Evolutionary conservation across 1,284 basidiomycete species (phyloP).

Genomic region (Thelephora terrestris): DNA sequence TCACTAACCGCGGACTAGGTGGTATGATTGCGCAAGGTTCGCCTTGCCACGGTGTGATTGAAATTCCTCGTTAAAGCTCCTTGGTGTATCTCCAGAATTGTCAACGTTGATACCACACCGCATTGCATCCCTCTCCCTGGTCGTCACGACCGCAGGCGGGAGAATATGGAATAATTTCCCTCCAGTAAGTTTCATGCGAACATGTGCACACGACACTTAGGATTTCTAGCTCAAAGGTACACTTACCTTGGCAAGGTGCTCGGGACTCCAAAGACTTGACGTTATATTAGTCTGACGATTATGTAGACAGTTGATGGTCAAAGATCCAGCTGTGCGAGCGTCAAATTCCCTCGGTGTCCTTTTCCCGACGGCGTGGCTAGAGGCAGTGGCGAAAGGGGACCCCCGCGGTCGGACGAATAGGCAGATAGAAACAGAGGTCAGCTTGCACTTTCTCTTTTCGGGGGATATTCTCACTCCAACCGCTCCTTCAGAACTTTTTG

Average conservation of each 20-base stretch:
- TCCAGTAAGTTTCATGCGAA: constrained; percentile 32
- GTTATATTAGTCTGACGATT: background rate
- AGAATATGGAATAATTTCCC: constrained; percentile 45
- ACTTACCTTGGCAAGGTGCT: background rate
- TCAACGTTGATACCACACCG: constrained; percentile 56
- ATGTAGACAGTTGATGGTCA: constrained; percentile 33
- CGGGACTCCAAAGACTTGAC: background rate
- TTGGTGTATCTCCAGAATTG: constrained; percentile 36
- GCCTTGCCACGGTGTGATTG: background rate
- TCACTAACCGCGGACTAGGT: no score
- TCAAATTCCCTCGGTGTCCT: constrained; percentile 49
- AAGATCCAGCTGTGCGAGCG: constrained; percentile 40
- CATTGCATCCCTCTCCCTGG: constrained; percentile 55
- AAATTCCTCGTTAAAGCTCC: background rate
- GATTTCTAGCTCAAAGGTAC: background rate
- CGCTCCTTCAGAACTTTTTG: constrained; percentile 32
- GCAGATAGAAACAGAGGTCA: constrained; percentile 44
- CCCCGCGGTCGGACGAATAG: constrained; percentile 49
- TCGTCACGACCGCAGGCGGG: constrained; percentile 65
- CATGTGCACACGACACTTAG: background rate
- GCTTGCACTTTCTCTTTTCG: constrained; percentile 7
- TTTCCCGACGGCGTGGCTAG: constrained; percentile 52
- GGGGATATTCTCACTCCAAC: background rate
- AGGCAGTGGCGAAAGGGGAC: constrained; percentile 39
- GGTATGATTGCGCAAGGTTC: constrained; percentile 54